Conservation (phyloP, 2,329 filamentous ascomycete species). For the Xylariaceae sp. region DNA sequence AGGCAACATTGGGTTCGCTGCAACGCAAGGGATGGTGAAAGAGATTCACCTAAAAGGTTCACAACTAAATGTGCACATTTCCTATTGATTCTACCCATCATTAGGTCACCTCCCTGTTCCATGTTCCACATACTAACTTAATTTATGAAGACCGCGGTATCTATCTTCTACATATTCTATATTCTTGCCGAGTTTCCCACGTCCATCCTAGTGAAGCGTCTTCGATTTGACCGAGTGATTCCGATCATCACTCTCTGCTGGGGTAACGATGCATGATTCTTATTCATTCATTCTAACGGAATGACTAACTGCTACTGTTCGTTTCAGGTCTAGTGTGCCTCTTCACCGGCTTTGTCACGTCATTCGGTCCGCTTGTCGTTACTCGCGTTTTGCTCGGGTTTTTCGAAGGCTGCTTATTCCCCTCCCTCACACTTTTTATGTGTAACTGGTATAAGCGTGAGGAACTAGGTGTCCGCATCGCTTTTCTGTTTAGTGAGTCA, state of each 20-base stretch:
- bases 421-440: slow-evolving; percentile 38
- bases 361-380: slow-evolving; percentile 36
- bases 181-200: slow-evolving; percentile 38
- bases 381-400: slow-evolving; percentile 40
- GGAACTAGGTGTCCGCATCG: slow-evolving; percentile 39
- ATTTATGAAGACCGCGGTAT: slow-evolving; percentile 32
- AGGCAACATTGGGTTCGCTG: slow-evolving; percentile 38
- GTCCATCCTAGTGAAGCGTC: slow-evolving; percentile 35
- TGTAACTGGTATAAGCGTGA: slow-evolving; percentile 44
- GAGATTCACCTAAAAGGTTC: slow-evolving; percentile 32
- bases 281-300: too few relatives aligned
- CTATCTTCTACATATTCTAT: slow-evolving; percentile 38
- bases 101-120: not conserved
- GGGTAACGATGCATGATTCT: slow-evolving; percentile 27
- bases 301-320: not conserved
- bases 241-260: slow-evolving; percentile 34
- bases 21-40: slow-evolving; percentile 35
- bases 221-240: slow-evolving; percentile 37
- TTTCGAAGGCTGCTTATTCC: slow-evolving; percentile 42
- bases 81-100: not conserved
- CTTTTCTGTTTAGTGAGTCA: slow-evolving; percentile 36
- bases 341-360: slow-evolving; percentile 38
- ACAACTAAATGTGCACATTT: slow-evolving; percentile 28
- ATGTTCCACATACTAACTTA: not conserved
- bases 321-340: slow-evolving; percentile 32